Conservation (phyloP, 2,329 filamentous ascomycete species). For the Alternaria sp. region DNA sequence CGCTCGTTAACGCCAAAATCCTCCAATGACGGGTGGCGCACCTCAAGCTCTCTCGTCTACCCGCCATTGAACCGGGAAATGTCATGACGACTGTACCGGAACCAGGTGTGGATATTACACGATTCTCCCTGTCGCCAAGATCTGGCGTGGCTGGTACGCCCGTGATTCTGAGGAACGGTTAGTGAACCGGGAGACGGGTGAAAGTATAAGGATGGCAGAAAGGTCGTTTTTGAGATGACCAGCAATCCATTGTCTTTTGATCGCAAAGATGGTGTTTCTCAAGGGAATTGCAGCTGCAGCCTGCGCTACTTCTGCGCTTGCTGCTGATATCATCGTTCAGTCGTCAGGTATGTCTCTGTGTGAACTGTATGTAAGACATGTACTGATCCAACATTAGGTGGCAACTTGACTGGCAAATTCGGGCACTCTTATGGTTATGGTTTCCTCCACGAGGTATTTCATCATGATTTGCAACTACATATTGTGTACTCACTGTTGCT, state of each 20-base stretch:
- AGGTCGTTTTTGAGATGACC: neutral
- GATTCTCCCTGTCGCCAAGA: slow-evolving; percentile 19
- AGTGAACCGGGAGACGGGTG: neutral
- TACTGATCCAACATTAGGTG: slow-evolving; percentile 13
- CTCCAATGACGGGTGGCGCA: slow-evolving; percentile 33
- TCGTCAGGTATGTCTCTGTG: slow-evolving; percentile 18
- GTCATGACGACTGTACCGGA: slow-evolving; percentile 17
- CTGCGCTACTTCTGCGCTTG: slow-evolving; percentile 32
- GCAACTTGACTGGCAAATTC: slow-evolving; percentile 41
- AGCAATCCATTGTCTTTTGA: slow-evolving; percentile 21
- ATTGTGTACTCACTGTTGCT: neutral
- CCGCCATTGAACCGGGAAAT: slow-evolving; percentile 12
- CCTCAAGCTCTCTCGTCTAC: slow-evolving; percentile 5
- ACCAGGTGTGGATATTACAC: slow-evolving; percentile 13
- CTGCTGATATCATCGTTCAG: slow-evolving; percentile 39
- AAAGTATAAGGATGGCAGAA: slow-evolving; percentile 13
- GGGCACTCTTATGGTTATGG: slow-evolving; percentile 43
- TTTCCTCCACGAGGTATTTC: slow-evolving; percentile 41
- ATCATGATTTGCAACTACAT: too few relatives aligned
- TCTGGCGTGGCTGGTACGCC: slow-evolving; percentile 9
- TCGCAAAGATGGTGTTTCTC: slow-evolving; percentile 32
- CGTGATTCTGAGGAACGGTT: slow-evolving; percentile 5
- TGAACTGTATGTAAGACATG: neutral
- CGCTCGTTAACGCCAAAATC: slow-evolving; percentile 27
- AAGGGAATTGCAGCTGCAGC: slow-evolving; percentile 33